Evolutionary conservation across 345 rosid genomes (phyloP).

Genomic region (Salix udensis): DNA sequence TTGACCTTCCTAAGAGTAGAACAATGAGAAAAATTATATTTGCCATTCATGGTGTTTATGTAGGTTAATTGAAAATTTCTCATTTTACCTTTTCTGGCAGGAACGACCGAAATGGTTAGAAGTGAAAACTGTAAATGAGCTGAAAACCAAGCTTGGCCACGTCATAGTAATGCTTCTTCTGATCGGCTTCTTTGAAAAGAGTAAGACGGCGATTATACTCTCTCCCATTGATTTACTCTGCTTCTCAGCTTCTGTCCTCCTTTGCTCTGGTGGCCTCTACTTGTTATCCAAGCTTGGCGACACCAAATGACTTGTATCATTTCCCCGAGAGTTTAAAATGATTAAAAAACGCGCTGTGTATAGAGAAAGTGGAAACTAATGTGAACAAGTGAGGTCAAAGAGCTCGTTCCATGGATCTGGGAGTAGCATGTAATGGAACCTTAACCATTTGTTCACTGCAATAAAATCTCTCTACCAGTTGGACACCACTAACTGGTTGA

Average conservation of each 20-base stretch:
- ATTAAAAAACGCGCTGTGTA: too few species aligned
- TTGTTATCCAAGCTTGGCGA: conserved; percentile 72
- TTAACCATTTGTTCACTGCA: too few species aligned
- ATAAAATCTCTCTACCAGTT: too few species aligned
- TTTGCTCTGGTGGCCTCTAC: conserved; percentile 75
- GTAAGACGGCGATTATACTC: conserved; percentile 60
- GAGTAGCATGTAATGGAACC: too few species aligned
- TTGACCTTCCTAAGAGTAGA: too few species aligned
- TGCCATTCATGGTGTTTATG: too few species aligned
- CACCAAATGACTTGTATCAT: conserved; percentile 19
- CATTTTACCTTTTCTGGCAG: conserved; percentile 24
- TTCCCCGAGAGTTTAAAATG: too few species aligned
- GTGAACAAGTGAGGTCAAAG: too few species aligned
- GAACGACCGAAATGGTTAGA: conserved; percentile 86
- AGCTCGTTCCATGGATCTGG: too few species aligned
- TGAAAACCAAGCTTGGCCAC: conserved; percentile 87
- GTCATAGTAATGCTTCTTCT: conserved; percentile 93
- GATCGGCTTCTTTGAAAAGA: conserved; percentile 83
- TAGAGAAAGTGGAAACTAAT: too few species aligned
- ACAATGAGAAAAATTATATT: too few species aligned
- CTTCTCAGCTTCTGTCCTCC: conserved; percentile 69
- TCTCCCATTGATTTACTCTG: conserved; percentile 75
- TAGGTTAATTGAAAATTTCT: background rate
- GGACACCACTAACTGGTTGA: too few species aligned
- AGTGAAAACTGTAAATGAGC: conserved; percentile 65